Conservation (phyloP, 148 eudicot species). For the Amaranthus hypochondriacus region DNA sequence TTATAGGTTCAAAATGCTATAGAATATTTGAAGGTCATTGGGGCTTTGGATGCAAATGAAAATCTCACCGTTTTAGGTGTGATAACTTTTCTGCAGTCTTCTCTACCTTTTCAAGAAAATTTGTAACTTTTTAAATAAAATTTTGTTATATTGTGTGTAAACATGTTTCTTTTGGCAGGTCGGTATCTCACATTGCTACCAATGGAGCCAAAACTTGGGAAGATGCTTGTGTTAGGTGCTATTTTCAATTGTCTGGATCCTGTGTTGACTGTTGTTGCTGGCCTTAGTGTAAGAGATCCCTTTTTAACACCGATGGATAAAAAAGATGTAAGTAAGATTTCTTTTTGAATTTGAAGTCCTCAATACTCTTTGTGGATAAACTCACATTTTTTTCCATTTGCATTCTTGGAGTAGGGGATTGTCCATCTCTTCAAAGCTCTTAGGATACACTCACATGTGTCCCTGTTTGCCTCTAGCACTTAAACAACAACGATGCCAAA, state of each 20-base stretch:
- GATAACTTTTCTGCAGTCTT: background rate
- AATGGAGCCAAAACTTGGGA: conserved; percentile 89
- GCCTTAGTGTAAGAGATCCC: conserved; percentile 91
- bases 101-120: background rate
- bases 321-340: conserved; percentile 68
- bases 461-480: background rate
- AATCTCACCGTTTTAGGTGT: conserved; percentile 75
- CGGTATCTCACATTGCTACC: conserved; percentile 77
- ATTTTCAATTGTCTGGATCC: conserved; percentile 84
- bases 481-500: too few relatives aligned
- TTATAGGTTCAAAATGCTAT: conserved; percentile 94
- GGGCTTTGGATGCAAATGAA: conserved; percentile 81
- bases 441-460: background rate
- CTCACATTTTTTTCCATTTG: too few relatives aligned
- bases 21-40: conserved; percentile 83
- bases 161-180: conserved; percentile 48
- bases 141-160: background rate
- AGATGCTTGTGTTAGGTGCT: conserved; percentile 88
- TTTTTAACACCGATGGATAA: conserved; percentile 92
- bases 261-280: conserved; percentile 84
- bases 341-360: too few relatives aligned
- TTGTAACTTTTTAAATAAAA: background rate
- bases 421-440: background rate
- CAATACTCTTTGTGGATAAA: too few relatives aligned
- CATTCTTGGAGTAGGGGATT: too few relatives aligned